Conservation (phyloP, 495 filamentous ascomycete species). For the Delitschia confertaspora region DNA sequence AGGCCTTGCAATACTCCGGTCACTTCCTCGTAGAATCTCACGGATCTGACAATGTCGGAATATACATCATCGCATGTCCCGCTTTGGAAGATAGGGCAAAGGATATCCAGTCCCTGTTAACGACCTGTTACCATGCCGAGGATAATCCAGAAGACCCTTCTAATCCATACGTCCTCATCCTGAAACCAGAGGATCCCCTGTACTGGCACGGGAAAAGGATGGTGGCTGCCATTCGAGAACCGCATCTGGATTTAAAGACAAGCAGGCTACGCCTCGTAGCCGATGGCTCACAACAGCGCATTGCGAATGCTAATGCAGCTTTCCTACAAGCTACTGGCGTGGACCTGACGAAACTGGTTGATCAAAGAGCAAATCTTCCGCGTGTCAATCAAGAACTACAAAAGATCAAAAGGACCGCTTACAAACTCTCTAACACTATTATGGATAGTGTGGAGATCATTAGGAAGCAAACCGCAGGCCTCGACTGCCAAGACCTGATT, state of each 20-base stretch:
- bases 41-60: slow-evolving; percentile 54
- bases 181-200: slow-evolving; percentile 70
- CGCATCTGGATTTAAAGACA: slow-evolving; percentile 73
- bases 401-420: slow-evolving; percentile 91
- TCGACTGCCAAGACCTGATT: slow-evolving; percentile 90
- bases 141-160: slow-evolving; percentile 58
- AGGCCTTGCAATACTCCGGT: slow-evolving; percentile 70
- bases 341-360: slow-evolving; percentile 76
- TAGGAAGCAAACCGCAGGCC: slow-evolving; percentile 67
- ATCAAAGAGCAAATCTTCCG: slow-evolving; percentile 84
- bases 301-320: slow-evolving; percentile 65
- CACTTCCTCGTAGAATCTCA: slow-evolving; percentile 74
- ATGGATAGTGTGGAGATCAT: slow-evolving; percentile 98
- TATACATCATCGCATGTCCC: slow-evolving; percentile 79
- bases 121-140: slow-evolving; percentile 78
- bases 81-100: slow-evolving; percentile 61
- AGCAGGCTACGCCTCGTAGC: slow-evolving; percentile 85
- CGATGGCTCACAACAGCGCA: slow-evolving; percentile 70
- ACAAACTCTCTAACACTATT: slow-evolving; percentile 95
- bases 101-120: slow-evolving; percentile 76
- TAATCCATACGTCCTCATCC: slow-evolving; percentile 72
- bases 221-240: slow-evolving; percentile 60
- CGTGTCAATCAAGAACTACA: slow-evolving; percentile 87
- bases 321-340: slow-evolving; percentile 70
- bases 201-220: slow-evolving; percentile 76